Percentiles rank a stretch among this genome's conserved stretches.
Evolutionary conservation across 208 protist genomes (phyloP).

Genomic region (Acanthamoeba rhysodes): DNA sequence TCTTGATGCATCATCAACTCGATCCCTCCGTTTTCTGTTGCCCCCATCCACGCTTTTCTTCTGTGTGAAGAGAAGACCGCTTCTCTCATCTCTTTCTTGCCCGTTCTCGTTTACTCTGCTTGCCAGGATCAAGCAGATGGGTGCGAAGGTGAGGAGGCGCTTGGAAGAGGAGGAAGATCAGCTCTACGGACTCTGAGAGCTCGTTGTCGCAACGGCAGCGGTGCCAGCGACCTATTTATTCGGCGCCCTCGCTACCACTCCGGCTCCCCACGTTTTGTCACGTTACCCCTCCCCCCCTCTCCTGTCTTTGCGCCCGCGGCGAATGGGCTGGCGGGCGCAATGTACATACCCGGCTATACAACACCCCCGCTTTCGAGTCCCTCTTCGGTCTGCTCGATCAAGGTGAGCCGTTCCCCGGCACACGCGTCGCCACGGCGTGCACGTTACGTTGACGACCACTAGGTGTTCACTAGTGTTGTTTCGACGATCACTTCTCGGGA

Average conservation of each 20-base stretch:
- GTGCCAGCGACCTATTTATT: neutral
- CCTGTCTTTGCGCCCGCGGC: neutral
- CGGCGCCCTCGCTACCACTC: too few species aligned
- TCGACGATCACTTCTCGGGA: too few species aligned
- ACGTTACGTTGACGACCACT: too few species aligned
- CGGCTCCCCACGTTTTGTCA: neutral
- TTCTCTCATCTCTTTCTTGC: neutral
- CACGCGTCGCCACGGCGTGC: too few species aligned
- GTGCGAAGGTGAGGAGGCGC: neutral
- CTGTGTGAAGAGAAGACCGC: too few species aligned
- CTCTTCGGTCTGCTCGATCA: neutral
- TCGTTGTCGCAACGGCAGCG: neutral
- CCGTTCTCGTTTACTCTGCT: neutral
- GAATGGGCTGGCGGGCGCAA: neutral
- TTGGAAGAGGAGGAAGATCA: constrained; percentile 16
- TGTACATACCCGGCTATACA: neutral
- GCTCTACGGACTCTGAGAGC: constrained; percentile 47
- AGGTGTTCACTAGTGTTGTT: too few species aligned
- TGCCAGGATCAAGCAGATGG: constrained; percentile 29
- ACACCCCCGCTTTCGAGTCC: neutral
- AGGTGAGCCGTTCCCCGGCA: too few species aligned
- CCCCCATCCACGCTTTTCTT: too few species aligned
- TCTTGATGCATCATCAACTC: too few species aligned
- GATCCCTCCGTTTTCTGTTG: too few species aligned
- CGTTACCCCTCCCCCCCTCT: neutral